A percentile compares a stretch with the other conserved stretches of the same genome.
These are phyloP conservation scores for Blyttiomyces sp. DNA, from an alignment of 371 early-diverging fungal species.

Conservation along the genomic window DNA sequence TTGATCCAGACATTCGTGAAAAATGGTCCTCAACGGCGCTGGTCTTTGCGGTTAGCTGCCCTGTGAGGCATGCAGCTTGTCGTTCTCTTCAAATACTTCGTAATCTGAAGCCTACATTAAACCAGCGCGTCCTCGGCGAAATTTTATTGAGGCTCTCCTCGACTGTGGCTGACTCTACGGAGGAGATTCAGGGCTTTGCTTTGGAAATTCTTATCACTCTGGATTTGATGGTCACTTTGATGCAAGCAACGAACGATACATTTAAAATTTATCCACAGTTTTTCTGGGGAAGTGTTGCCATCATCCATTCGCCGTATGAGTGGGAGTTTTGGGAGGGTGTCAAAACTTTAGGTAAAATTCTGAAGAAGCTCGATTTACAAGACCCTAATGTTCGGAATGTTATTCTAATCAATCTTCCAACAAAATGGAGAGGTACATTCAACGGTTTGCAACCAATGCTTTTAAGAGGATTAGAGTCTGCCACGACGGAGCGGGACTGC, in stretches of 20 bases:
- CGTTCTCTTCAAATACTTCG: slow-evolving; percentile 87
- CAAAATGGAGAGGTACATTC: slow-evolving; percentile 73
- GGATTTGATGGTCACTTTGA: slow-evolving; percentile 57
- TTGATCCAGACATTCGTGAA: slow-evolving; percentile 70
- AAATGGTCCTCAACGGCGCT: slow-evolving; percentile 84
- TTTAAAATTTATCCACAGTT: slow-evolving; percentile 61
- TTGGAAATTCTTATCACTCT: slow-evolving; percentile 79
- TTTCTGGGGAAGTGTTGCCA: slow-evolving; percentile 79
- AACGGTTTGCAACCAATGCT: slow-evolving; percentile 73
- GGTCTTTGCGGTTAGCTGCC: slow-evolving; percentile 88
- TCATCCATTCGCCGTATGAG: slow-evolving; percentile 72
- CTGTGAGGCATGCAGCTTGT: slow-evolving; percentile 86
- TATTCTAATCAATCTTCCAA: slow-evolving; percentile 60
- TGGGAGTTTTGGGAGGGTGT: slow-evolving; percentile 73
- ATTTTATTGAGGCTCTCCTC: slow-evolving; percentile 79
- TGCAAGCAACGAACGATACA: neutral
- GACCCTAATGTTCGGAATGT: slow-evolving; percentile 28
- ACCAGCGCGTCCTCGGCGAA: slow-evolving; percentile 77
- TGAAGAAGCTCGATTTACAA: slow-evolving; percentile 53
- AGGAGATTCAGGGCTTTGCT: slow-evolving; percentile 83
- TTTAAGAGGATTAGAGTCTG: slow-evolving; percentile 68
- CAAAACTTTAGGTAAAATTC: slow-evolving; percentile 57
- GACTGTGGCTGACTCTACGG: slow-evolving; percentile 76
- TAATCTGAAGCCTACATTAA: slow-evolving; percentile 70
- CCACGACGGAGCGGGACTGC: slow-evolving; percentile 54